Conservation (phyloP, 2,329 filamentous ascomycete genomes). For the Xylaria sp. region DNA sequence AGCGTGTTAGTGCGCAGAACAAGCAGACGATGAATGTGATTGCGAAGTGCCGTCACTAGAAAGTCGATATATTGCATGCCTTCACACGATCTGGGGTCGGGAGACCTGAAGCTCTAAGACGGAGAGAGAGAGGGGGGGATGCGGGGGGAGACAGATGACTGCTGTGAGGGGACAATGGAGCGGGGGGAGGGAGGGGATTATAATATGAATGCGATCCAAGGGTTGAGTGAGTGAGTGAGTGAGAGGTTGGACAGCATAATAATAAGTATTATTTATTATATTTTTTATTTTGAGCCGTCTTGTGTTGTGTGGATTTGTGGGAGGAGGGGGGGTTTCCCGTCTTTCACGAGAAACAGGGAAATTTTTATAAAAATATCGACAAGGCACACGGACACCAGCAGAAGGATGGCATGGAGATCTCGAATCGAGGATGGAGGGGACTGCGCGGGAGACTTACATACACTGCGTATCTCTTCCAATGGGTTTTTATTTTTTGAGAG, state of each 20-base stretch:
- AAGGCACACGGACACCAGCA: neutral
- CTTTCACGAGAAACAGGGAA: neutral
- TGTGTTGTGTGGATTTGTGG: slow-evolving; percentile 10
- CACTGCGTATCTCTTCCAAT: neutral
- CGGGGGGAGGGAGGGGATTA: slow-evolving; percentile 19
- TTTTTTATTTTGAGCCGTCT: slow-evolving; percentile 4
- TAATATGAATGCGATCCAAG: slow-evolving; percentile 22
- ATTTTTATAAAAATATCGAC: no score
- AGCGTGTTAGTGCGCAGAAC: slow-evolving; percentile 26
- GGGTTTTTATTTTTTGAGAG: neutral
- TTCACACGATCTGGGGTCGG: slow-evolving; percentile 8
- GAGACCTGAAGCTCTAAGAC: slow-evolving; percentile 20
- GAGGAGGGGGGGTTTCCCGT: slow-evolving; percentile 1
- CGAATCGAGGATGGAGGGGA: neutral
- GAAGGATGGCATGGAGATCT: neutral
- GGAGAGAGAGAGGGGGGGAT: slow-evolving; percentile 26
- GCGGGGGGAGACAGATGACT: neutral
- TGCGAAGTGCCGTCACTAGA: neutral
- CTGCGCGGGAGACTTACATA: neutral
- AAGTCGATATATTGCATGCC: slow-evolving; percentile 1
- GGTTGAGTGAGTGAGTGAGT: slow-evolving; percentile 8
- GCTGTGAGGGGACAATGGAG: slow-evolving; percentile 18
- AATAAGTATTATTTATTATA: slow-evolving; percentile 15
- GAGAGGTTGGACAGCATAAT: slow-evolving; percentile 24
- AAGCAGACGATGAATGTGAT: neutral